Evolutionary conservation across 163 green algal genomes (phyloP).

Genomic region (Chloromonas sp.): DNA sequence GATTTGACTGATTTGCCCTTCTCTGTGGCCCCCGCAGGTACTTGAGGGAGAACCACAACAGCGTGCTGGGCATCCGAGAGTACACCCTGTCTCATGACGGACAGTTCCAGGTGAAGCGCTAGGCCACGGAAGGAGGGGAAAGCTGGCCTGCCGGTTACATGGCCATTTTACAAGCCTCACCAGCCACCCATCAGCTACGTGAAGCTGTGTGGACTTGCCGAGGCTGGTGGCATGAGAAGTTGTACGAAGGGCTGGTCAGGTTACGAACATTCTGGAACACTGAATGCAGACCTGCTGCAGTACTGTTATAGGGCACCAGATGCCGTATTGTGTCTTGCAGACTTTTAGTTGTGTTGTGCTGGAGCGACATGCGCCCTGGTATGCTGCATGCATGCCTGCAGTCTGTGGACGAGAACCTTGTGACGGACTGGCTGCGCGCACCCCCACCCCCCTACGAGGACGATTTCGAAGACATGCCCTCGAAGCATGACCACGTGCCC

Average conservation of each 20-base stretch:
- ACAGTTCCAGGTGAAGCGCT: conserved; percentile 27
- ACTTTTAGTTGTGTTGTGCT: no score
- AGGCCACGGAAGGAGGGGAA: no score
- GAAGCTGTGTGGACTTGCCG: no score
- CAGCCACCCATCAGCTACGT: no score
- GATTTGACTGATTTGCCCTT: not conserved
- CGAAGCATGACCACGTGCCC: not conserved
- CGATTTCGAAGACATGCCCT: not conserved
- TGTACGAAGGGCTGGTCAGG: no score
- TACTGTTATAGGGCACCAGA: no score
- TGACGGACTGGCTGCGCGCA: conserved; percentile 50
- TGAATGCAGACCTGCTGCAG: no score
- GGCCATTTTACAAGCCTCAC: no score
- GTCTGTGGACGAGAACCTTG: conserved; percentile 51
- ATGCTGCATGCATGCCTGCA: conserved; percentile 16
- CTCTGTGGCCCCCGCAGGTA: conserved; percentile 32
- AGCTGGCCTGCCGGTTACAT: no score
- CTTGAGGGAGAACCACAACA: conserved; percentile 77
- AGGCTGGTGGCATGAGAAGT: not conserved
- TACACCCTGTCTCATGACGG: conserved; percentile 51
- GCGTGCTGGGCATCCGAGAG: conserved; percentile 72
- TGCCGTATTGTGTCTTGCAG: no score
- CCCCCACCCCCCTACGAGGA: not conserved
- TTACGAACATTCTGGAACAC: no score
- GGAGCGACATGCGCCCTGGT: no score